Conservation (phyloP, 2,329 filamentous ascomycete species). For the Blumeria hordei region DNA sequence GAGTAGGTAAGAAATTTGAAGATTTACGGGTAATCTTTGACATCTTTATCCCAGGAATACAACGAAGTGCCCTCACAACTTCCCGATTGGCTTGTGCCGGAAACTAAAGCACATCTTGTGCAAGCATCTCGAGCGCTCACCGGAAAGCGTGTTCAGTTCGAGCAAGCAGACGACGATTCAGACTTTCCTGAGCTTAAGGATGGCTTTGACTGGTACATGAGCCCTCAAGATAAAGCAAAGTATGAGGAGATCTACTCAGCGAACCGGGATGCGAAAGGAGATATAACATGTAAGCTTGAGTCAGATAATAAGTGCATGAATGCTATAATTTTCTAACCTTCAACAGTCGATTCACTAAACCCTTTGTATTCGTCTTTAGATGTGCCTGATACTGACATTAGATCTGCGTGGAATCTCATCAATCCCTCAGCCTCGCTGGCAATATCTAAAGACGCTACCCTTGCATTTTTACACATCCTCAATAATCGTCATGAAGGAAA, state of each 20-base stretch:
- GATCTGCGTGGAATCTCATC: conserved; percentile 89
- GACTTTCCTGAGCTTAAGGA: conserved; percentile 73
- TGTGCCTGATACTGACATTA: conserved; percentile 53
- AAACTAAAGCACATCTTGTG: conserved; percentile 78
- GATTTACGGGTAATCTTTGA: neutral
- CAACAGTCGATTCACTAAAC: conserved; percentile 47
- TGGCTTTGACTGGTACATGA: conserved; percentile 99
- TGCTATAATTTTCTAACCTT: conserved; percentile 8
- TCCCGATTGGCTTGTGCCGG: conserved; percentile 91
- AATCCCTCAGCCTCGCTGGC: conserved; percentile 65
- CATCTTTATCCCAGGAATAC: conserved; percentile 39
- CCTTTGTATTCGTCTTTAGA: conserved; percentile 67
- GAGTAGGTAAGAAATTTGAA: conserved; percentile 32
- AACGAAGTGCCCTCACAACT: conserved; percentile 63
- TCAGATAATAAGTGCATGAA: neutral
- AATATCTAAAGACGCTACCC: conserved; percentile 83
- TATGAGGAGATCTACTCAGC: conserved; percentile 96
- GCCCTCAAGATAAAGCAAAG: conserved; percentile 66
- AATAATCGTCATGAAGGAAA: conserved; percentile 90
- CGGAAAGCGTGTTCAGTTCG: conserved; percentile 59
- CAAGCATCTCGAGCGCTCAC: conserved; percentile 61
- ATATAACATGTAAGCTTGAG: conserved; percentile 43
- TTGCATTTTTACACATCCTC: conserved; percentile 90
- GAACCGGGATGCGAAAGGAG: conserved; percentile 67
- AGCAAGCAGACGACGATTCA: conserved; percentile 59